These are phyloP conservation scores for Ciborinia camelliae DNA, from an alignment of 2,329 filamentous ascomycete genomes.

Conservation along the genomic window DNA sequence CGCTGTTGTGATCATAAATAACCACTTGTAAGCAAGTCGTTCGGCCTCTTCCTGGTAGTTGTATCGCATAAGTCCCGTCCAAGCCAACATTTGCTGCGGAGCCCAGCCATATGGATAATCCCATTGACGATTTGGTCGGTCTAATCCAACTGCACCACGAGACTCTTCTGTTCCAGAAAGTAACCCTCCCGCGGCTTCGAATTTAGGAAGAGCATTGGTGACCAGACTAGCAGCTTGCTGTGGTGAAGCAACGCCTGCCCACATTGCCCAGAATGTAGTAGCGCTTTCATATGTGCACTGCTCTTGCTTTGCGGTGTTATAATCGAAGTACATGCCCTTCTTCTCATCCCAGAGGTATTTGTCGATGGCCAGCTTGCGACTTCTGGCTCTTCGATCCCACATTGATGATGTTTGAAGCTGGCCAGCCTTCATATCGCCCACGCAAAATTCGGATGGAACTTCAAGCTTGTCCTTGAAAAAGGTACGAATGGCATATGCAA, in stretches of 20 bases:
- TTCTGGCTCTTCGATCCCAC: constrained; percentile 87
- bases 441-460: constrained; percentile 81
- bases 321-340: constrained; percentile 97
- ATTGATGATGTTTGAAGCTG: constrained; percentile 76
- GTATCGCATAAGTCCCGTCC: constrained; percentile 88
- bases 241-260: constrained; percentile 84
- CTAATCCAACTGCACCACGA: constrained; percentile 72
- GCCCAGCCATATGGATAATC: constrained; percentile 98
- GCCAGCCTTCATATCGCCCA: constrained; percentile 61
- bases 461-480: constrained; percentile 78
- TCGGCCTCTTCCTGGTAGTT: constrained; percentile 89
- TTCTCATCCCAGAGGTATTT: constrained; percentile 92
- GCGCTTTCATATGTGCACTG: constrained; percentile 83
- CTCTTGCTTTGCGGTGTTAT: constrained; percentile 78
- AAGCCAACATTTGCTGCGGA: constrained; percentile 96
- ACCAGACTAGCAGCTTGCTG: constrained; percentile 84
- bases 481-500: constrained; percentile 78
- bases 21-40: constrained; percentile 89
- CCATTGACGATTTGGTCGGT: constrained; percentile 94
- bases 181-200: constrained; percentile 84
- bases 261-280: constrained; percentile 96
- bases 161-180: constrained; percentile 88
- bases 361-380: constrained; percentile 80
- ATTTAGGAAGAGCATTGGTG: constrained; percentile 73
- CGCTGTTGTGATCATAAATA: constrained; percentile 97